These are phyloP conservation scores for Gamarada debralockiae DNA, from an alignment of 495 filamentous ascomycete genomes.

Conservation along the genomic window DNA sequence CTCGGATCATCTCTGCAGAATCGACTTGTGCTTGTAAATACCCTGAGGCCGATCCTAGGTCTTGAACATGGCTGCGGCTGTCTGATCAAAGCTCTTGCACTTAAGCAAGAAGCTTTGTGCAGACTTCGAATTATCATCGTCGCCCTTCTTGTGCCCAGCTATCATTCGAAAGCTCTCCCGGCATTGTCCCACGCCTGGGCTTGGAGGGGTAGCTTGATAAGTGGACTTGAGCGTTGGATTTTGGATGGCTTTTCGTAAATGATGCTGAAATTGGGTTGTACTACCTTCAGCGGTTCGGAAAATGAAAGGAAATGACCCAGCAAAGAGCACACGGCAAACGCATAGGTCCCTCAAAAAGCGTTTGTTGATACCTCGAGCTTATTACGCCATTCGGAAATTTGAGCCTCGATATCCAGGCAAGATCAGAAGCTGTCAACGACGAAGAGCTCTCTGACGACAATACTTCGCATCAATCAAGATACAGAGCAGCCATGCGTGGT, in stretches of 20 bases:
- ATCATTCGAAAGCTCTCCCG: conserved; percentile 9
- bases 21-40: conserved; percentile 20
- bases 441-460: neutral
- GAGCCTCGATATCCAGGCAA: neutral
- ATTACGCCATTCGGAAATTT: neutral
- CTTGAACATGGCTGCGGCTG: conserved; percentile 12
- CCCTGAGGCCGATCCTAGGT: conserved; percentile 7
- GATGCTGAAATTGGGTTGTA: neutral
- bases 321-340: neutral
- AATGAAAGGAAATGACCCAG: neutral
- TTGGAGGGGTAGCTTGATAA: conserved; percentile 19
- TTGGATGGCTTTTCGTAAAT: neutral
- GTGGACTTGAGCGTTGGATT: neutral
- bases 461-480: conserved; percentile 5
- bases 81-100: conserved; percentile 6
- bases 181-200: conserved; percentile 13
- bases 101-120: conserved; percentile 15
- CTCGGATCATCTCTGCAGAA: conserved; percentile 15
- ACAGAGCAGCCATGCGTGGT: conserved; percentile 24
- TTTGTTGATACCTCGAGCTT: conserved; percentile 2
- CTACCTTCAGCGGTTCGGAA: neutral
- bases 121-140: conserved; percentile 21
- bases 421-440: neutral
- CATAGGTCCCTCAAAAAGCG: neutral
- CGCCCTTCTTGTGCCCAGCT: conserved; percentile 1